Evolutionary conservation across 495 filamentous ascomycete species (phyloP), one percentile per base, ranked within the genome.

Genomic region (Endocarpon pusillum): DNA sequence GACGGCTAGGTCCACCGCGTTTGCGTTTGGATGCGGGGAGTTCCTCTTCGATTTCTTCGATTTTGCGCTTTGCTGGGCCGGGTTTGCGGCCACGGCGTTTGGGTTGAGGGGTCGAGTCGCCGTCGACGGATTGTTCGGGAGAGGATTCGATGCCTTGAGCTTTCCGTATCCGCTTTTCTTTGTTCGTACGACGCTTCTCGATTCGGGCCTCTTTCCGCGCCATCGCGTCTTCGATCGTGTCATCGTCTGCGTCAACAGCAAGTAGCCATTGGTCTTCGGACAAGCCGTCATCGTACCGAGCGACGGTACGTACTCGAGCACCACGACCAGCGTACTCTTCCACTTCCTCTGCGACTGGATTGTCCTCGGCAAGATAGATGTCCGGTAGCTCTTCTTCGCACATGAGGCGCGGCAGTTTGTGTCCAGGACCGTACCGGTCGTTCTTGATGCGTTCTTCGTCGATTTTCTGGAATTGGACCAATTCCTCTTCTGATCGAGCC

Each of bases 241-340:
- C 91, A 7, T 97, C 89, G 36, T 94, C 85, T 38, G 91, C 81
- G 49, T 96, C 89, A 22, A 97, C 84, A 36, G 89, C 87, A 51
- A 69, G 64, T 21, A 80, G 51, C 89, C 89, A 97, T 57, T 97
- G 91, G 57, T 96, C 89, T 53, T 96, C 91, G 3, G 89, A 94
- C 26, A 97, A 75, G 19, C 91, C 89, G 47, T 97, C 89, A 52
- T 97, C 89, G 51, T 97, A 97, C 51, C 80, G 80, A 38, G 93
- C 84, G 34, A 80, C 67, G 47, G 81, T 94, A 44, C 89, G 73
- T 59, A 96, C 91, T 57, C 89, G 75, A 37, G 85, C 85, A 36
- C 89, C 89, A 52, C 89, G 83, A 21, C 89, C 89, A 25, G 75
- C 67, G 18, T 77, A 66, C 30, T 78, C 75, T 35, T 84, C 74